Evolutionary conservation across 164 flowering plant genomes (phyloP), one percentile per base, ranked within the genome.

Genomic region (Sextonia rubra): DNA sequence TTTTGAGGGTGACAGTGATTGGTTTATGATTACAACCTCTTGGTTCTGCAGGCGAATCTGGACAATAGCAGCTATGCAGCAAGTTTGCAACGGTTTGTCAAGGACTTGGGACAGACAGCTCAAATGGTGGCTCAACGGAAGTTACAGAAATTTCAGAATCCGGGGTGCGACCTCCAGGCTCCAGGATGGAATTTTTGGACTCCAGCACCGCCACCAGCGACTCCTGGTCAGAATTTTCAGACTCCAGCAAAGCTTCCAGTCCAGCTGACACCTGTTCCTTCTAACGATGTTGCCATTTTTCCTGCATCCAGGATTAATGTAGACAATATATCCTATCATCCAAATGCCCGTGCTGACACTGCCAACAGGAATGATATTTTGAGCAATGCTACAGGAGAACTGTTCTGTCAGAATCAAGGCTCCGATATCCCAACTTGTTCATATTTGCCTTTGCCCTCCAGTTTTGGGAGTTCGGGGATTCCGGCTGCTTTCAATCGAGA

Each of bases 81-180:
- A 52, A 92, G 97, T 79, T 80, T 90, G 74, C 74, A 74, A 89
- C 52, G 69, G 62, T 90, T 86, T 48, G 80, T 71, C 27, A 82
- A 79, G 80, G 90, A 81, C 66, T 80, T 92, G 71, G 97, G 92
- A 70, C 89, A 87, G 58, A 83, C 78, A 22, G 94, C 89, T 30
- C 82, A 85, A 65, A 84, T 25, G 80, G 74, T 90, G 30, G 92
- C 90, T 20, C 65, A 74, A 22, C 67, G 72, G 69, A 90, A 88
- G 75, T 61, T 90, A 69, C 68, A 76, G 66, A 77, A 69, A 48
- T 71, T 60, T 25, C 67, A 27, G 44, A 63, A 25, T 12, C 44
- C 20, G 2, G 29, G 20, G 15, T 52, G 58, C 18, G n/a, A 52
- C n/a, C 7, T 14, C n/a, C 58, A 5, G n/a, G n/a, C 20, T 52